Evolutionary conservation across 371 early-diverging fungal species (phyloP), one percentile per base, ranked within the genome.

Genomic region (Zychaea mexicana): DNA sequence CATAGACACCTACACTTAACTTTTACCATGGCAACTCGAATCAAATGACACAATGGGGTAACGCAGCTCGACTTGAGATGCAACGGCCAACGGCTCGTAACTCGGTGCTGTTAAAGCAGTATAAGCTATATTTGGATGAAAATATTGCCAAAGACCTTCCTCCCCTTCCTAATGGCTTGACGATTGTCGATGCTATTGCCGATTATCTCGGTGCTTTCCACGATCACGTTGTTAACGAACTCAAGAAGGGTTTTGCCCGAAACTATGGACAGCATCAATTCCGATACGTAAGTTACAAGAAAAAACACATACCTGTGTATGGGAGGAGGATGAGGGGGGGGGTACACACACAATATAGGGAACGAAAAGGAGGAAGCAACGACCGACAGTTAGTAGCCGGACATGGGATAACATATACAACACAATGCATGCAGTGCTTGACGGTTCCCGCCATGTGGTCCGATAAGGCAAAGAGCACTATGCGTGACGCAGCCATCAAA

Each of bases 21-120:
- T 79, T 79, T 58, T 82, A 82, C 59, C 74, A 78, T 66, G 76
- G 72, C 64, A 79, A 66, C 54, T 65, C 78, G 10, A 66, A 68
- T 26, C 66, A 71, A 63, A 68, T 87, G 82, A 77, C 78, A 38
- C 83, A 85, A n/a, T 84, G 84, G 84, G 84, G 84, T 26, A 82
- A 81, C 58, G 84, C 82, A 32, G 84, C 84, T 59, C 78, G 82
- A 61, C 67, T 80, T 1, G 82, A 77, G 38, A 80, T 82, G 79
- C 68, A 77, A 42, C 81, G 78, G 17, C 84, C 84, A 12, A 69
- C 78, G 13, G 67, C 71, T n/a, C 76, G 79, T 49, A 77, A 76
- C 56, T 69, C 79, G 8, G 82, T 80, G 7, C 70, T 84, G 2
- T 59, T 84, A 27, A 82, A 84, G 66, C 80, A 82, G 56, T 84